These are phyloP conservation scores for Cystobasidium slooffiae DNA, from an alignment of 1,284 basidiomycete species.

Conservation along the genomic window DNA sequence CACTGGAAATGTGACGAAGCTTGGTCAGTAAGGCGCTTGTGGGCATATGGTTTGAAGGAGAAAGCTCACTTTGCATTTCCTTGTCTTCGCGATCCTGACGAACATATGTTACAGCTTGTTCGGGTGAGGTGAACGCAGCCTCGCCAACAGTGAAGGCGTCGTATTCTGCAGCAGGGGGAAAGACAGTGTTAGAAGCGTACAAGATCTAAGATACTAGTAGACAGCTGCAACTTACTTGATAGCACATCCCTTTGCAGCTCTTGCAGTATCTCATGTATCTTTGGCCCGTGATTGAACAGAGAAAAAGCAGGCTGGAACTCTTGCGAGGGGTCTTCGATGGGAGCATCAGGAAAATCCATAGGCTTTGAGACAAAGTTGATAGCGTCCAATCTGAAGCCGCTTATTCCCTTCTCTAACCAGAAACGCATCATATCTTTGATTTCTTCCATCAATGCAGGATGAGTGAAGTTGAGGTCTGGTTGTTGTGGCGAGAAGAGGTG, in stretches of 20 bases:
- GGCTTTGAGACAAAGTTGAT: conserved; percentile 72
- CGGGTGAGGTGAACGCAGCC: conserved; percentile 67
- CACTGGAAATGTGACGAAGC: neutral
- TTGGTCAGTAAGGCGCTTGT: neutral
- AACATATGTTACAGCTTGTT: conserved; percentile 69
- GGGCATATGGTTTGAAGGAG: no score
- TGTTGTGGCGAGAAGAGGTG: conserved; percentile 72
- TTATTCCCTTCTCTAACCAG: conserved; percentile 74
- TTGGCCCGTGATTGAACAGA: conserved; percentile 67
- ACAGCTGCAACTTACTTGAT: conserved; percentile 60
- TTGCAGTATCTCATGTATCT: conserved; percentile 69
- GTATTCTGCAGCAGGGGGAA: conserved; percentile 52
- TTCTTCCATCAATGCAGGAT: conserved; percentile 60
- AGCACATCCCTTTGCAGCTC: conserved; percentile 67
- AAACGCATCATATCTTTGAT: conserved; percentile 67
- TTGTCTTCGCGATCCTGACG: conserved; percentile 2
- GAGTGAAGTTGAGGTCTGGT: conserved; percentile 78
- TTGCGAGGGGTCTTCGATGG: conserved; percentile 62
- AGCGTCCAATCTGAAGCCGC: conserved; percentile 66
- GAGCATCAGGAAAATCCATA: conserved; percentile 69
- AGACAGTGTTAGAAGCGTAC: conserved; percentile 24
- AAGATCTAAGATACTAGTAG: neutral
- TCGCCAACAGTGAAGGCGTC: conserved; percentile 70
- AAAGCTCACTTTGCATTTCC: conserved; percentile 21
- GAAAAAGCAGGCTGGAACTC: conserved; percentile 66